Conservation (phyloP, 148 eudicot genomes). For the Polygonum maritimum region DNA sequence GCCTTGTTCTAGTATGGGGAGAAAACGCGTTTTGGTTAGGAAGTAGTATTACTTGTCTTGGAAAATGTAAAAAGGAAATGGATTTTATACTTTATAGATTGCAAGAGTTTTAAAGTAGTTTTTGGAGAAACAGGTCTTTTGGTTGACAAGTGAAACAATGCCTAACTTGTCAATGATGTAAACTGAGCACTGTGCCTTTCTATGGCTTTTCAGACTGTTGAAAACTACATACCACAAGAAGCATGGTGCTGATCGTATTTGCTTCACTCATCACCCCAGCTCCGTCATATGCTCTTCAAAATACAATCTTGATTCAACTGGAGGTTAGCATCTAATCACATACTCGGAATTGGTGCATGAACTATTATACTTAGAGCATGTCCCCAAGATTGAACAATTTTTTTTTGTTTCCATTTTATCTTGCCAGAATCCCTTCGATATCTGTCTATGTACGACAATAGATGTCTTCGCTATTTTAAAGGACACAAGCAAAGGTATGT, state of each 20-base stretch:
- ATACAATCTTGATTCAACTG: slow-evolving; percentile 58
- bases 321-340: slow-evolving; percentile 36
- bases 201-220: slow-evolving; percentile 50
- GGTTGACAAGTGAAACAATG: too few species aligned
- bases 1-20: too few species aligned
- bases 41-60: too few species aligned
- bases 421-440: slow-evolving; percentile 78
- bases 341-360: background rate
- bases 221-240: slow-evolving; percentile 93
- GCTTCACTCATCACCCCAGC: slow-evolving; percentile 94
- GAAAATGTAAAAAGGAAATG: too few species aligned
- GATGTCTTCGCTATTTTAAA: slow-evolving; percentile 93
- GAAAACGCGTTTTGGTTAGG: too few species aligned
- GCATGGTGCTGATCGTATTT: slow-evolving; percentile 92
- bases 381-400: background rate
- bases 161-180: background rate
- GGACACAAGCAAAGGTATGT: slow-evolving; percentile 93
- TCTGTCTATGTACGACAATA: slow-evolving; percentile 91
- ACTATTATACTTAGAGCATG: background rate
- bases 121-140: too few species aligned
- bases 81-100: too few species aligned
- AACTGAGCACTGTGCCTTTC: background rate
- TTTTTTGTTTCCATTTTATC: background rate
- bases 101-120: too few species aligned
- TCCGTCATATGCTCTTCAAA: slow-evolving; percentile 84